phyloP scores from a whole-genome alignment of 2,329 filamentous ascomycete genomes.

The Xylariales sp. region DNA sequence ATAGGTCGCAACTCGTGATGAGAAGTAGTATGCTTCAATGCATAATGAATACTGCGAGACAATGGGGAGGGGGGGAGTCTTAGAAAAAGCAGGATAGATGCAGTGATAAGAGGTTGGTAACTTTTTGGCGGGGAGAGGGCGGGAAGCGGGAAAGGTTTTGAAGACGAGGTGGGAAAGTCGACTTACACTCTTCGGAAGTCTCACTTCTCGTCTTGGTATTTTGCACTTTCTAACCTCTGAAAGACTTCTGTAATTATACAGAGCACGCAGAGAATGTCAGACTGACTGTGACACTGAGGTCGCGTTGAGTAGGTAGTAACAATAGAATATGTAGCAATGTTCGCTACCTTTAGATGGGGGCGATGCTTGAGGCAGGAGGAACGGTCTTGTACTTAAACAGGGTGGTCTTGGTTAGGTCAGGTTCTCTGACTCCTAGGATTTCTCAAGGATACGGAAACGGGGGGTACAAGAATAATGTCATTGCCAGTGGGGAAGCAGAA shows the following conservation, averaged over 20 bases:
- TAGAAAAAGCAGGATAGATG: neutral
- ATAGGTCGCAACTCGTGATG: slow-evolving; percentile 7
- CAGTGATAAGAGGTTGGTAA: slow-evolving; percentile 10
- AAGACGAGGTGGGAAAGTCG: slow-evolving; percentile 9
- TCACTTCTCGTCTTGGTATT: slow-evolving; percentile 6
- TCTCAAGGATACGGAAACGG: slow-evolving; percentile 6
- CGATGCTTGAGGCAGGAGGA: slow-evolving; percentile 6
- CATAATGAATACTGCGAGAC: slow-evolving; percentile 6
- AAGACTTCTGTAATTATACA: slow-evolving; percentile 9
- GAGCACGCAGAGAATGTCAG: slow-evolving; percentile 2
- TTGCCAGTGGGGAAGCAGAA: slow-evolving; percentile 2
- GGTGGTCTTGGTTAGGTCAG: slow-evolving; percentile 5
- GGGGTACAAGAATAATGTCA: slow-evolving; percentile 7
- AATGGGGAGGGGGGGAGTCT: slow-evolving; percentile 10
- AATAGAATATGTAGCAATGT: slow-evolving; percentile 2
- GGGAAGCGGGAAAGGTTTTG: slow-evolving; percentile 8
- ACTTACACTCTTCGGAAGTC: slow-evolving; percentile 8
- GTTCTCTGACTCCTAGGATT: slow-evolving; percentile 6
- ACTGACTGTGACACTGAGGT: slow-evolving; percentile 8
- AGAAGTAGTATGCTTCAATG: neutral
- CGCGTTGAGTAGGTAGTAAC: slow-evolving; percentile 3
- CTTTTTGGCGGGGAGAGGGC: slow-evolving; percentile 7
- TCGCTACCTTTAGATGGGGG: slow-evolving; percentile 7
- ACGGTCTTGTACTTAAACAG: slow-evolving; percentile 8
- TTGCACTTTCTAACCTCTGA: slow-evolving; percentile 4